Base-by-base conservation (phyloP, 139 green algal species). In the Chlamydomonas schloesseri region DNA sequence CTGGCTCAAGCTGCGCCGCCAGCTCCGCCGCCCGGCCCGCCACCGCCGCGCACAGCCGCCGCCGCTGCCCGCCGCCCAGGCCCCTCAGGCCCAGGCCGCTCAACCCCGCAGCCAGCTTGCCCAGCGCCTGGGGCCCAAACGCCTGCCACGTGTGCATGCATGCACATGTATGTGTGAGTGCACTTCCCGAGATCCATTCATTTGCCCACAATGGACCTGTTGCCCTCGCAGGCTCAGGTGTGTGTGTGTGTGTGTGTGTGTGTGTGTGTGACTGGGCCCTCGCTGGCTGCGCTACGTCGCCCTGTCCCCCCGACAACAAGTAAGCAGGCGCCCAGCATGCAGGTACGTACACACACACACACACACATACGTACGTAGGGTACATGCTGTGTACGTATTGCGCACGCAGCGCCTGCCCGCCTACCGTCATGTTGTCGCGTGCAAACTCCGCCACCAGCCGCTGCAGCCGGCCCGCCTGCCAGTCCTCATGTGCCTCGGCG, bases 81-180 rank as follows among this genome's bases (percentile, higher is more conserved):
- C 8, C 42, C 55, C 20, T 8, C 20, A 24, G 55, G 10, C 65
- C 46, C 46, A 83, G 37, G 3, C 53, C 42, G n/a, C 10, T 29
- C 2, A 84, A 46, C 23, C 78, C 78, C 33, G 64, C 57, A 23
- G 64, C 64, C 62, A 84, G 78, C 65, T 84, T 84, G 37, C 78
- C 78, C 46, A 84, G 64, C 0, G 78, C 64, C 65, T 84, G 65
- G 46, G 78, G 78, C n/a, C 78, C 78, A 26, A 84, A 84, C 9
- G 65, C 23, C 78, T 84, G 65, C 0, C 13, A 5, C 2, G 55
- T 24, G 21, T 23, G 55, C 15, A 58, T 23, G 53, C 13, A 15
- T 58, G 13, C 53, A 58, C 13, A 58, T 15, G 53, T 58, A 23
- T 58, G 15, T 23, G 53, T 13, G 53, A 15, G 15, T 58, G 15